These are phyloP conservation scores for Hypocreales sp. DNA, from an alignment of 2,329 filamentous ascomycete species.

Conservation along the genomic window DNA sequence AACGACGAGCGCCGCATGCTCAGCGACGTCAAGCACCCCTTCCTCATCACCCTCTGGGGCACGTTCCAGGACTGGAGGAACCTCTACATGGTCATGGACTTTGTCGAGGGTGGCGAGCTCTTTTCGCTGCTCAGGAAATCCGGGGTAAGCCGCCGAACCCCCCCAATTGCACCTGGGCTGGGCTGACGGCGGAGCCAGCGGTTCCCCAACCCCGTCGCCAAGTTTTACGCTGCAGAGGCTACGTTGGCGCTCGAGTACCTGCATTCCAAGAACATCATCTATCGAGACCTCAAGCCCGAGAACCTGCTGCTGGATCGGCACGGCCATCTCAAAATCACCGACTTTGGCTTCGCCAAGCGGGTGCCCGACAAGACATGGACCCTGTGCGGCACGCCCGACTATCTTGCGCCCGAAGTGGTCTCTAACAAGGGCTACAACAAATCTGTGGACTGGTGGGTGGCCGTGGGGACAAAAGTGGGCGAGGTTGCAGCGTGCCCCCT, in stretches of 20 bases:
- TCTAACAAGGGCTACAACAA: slow-evolving; percentile 99
- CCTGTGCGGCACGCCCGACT: slow-evolving; percentile 92
- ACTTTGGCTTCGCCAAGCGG: slow-evolving; percentile 97
- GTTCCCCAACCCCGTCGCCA: slow-evolving; percentile 95
- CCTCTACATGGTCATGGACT: slow-evolving; percentile 99
- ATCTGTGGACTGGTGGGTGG: slow-evolving; percentile 85
- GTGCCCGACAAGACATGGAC: slow-evolving; percentile 99
- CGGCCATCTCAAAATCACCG: slow-evolving; percentile 90
- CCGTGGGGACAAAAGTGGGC: too few relatives aligned
- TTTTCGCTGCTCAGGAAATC: slow-evolving; percentile 94
- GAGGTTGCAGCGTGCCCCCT: too few relatives aligned
- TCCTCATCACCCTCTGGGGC: slow-evolving; percentile 94
- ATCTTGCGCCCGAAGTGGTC: slow-evolving; percentile 95
- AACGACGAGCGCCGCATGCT: slow-evolving; percentile 96
- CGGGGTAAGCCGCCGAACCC: slow-evolving; percentile 60
- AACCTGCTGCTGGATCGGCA: slow-evolving; percentile 85
- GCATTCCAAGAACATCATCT: slow-evolving; percentile 91
- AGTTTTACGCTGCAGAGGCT: slow-evolving; percentile 97
- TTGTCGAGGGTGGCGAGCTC: slow-evolving; percentile 94
- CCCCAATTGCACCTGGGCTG: too few relatives aligned
- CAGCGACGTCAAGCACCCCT: slow-evolving; percentile 92
- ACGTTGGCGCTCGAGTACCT: slow-evolving; percentile 91
- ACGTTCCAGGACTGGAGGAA: slow-evolving; percentile 94
- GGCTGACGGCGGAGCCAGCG: slow-evolving; percentile 39
- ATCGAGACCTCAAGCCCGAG: slow-evolving; percentile 92